These are phyloP conservation scores for Echinosophora koreensis DNA, from an alignment of 306 rosid species.

Conservation along the genomic window DNA sequence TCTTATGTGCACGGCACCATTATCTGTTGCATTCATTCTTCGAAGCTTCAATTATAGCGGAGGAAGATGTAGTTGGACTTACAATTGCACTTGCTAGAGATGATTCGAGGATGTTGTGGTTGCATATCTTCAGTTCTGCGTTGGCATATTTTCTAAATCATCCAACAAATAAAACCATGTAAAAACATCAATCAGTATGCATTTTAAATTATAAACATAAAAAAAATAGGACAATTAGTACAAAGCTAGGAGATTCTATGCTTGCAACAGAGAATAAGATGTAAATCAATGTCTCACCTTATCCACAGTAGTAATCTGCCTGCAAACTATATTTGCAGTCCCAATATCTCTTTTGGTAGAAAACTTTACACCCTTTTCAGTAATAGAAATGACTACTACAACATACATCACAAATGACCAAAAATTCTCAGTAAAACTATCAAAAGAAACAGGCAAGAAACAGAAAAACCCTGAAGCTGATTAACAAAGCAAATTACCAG, in stretches of 20 bases:
- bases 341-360: slow-evolving; percentile 95
- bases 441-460: too few relatives aligned
- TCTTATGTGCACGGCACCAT: slow-evolving; percentile 66
- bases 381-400: slow-evolving; percentile 91
- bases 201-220: background rate
- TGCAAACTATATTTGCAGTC: slow-evolving; percentile 87
- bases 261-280: background rate
- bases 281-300: slow-evolving; percentile 61
- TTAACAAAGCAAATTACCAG: slow-evolving; percentile 58
- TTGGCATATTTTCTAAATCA: slow-evolving; percentile 53
- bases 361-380: slow-evolving; percentile 95
- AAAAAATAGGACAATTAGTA: background rate
- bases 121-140: slow-evolving; percentile 55
- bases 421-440: background rate
- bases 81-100: slow-evolving; percentile 56
- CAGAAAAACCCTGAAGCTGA: background rate
- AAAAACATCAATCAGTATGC: background rate
- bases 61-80: slow-evolving; percentile 55
- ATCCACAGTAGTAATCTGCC: slow-evolving; percentile 90
- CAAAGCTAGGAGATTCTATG: background rate
- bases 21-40: slow-evolving; percentile 58
- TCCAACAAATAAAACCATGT: background rate
- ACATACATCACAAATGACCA: background rate
- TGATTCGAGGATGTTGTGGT: slow-evolving; percentile 53
- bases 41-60: slow-evolving; percentile 57